These are phyloP conservation scores for Phaeophleospora eucalypticola DNA, from an alignment of 2,329 filamentous ascomycete species.

Conservation along the genomic window DNA sequence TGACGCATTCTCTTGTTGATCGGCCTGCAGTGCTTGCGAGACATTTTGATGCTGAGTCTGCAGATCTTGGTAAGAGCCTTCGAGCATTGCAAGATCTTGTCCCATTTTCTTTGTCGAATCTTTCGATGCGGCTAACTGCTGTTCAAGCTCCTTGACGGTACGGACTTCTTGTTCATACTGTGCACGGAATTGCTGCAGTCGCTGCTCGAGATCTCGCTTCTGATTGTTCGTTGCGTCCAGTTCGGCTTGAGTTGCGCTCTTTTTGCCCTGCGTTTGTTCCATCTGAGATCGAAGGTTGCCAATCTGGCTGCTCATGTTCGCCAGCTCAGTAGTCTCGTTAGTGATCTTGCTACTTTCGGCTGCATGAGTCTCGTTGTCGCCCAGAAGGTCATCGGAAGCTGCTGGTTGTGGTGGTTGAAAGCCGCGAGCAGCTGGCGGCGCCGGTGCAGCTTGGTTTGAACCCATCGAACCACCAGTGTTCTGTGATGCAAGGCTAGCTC, in stretches of 20 bases:
- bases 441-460: conserved; percentile 23
- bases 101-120: conserved; percentile 81
- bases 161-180: conserved; percentile 93
- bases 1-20: conserved; percentile 80
- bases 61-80: conserved; percentile 75
- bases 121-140: conserved; percentile 70
- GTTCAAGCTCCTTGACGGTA: conserved; percentile 77
- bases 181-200: conserved; percentile 76
- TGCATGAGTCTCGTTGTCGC: conserved; percentile 68
- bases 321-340: conserved; percentile 84
- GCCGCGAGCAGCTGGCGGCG: conserved; percentile 21
- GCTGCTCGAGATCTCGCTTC: conserved; percentile 88
- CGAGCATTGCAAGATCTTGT: conserved; percentile 76
- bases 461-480: conserved; percentile 61
- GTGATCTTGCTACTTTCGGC: conserved; percentile 85
- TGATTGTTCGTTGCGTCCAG: conserved; percentile 76
- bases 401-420: conserved; percentile 36
- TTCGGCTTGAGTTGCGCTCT: conserved; percentile 73
- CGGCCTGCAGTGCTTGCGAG: conserved; percentile 68
- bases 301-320: conserved; percentile 94
- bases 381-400: conserved; percentile 77
- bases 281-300: conserved; percentile 87
- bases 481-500: conserved; percentile 73
- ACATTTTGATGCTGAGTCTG: conserved; percentile 78
- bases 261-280: conserved; percentile 84